Percentiles rank a stretch among this genome's conserved stretches.
phyloP scores from a whole-genome alignment of 306 rosid genomes.

The Vigna nakashimae region DNA sequence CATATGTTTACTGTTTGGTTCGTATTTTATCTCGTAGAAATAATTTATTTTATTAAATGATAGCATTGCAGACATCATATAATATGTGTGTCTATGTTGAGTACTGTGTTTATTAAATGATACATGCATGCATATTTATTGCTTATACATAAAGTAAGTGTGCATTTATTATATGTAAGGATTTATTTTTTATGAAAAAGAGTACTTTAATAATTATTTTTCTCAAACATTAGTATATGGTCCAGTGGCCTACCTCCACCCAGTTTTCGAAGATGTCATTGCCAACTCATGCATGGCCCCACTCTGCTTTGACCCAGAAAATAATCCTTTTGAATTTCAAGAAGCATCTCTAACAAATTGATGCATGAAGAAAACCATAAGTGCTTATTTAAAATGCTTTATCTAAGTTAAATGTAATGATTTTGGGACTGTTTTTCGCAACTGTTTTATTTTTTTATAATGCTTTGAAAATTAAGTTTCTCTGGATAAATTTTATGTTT shows the following conservation, averaged over 20 bases:
- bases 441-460: no score
- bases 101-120: not conserved
- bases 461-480: no score
- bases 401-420: not conserved
- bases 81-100: not conserved
- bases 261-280: not conserved
- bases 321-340: not conserved
- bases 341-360: not conserved
- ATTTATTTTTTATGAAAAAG: not conserved
- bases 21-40: no score
- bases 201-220: not conserved
- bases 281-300: constrained; percentile 2
- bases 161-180: not conserved
- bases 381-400: not conserved
- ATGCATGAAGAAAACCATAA: not conserved
- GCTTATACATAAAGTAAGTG: not conserved
- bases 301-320: not conserved
- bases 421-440: no score
- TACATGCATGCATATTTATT: not conserved
- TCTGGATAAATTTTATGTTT: no score
- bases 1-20: no score
- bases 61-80: no score
- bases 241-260: not conserved
- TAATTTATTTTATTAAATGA: no score
- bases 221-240: not conserved